phyloP scores from a whole-genome alignment of 352 stramenopile species.

The Phytophthora colocasiae region DNA sequence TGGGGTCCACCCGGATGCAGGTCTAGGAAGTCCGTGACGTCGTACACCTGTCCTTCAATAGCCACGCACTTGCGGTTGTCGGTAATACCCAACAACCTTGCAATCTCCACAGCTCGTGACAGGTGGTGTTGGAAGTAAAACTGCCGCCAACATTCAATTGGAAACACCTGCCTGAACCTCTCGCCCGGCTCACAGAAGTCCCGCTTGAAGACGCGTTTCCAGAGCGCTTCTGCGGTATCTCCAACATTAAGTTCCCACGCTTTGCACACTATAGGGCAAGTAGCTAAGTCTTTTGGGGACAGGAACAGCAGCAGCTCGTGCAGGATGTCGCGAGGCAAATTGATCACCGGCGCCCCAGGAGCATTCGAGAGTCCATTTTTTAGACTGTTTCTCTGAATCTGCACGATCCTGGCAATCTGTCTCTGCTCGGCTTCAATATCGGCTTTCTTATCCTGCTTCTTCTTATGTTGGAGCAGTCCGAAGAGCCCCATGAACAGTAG shows the following conservation, averaged over 20 bases:
- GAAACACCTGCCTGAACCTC: constrained; percentile 58
- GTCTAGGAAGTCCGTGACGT: constrained; percentile 73
- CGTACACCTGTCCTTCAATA: constrained; percentile 71
- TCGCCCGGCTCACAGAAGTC: constrained; percentile 64
- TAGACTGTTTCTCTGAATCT: constrained; percentile 17
- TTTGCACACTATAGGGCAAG: constrained; percentile 51
- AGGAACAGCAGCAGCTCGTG: constrained; percentile 67
- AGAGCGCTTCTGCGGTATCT: constrained; percentile 51
- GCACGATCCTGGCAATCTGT: constrained; percentile 28
- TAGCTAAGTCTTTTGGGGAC: constrained; percentile 49
- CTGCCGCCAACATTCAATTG: constrained; percentile 63
- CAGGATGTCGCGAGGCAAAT: constrained; percentile 52
- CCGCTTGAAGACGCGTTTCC: constrained; percentile 55
- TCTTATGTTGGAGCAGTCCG: constrained; percentile 64
- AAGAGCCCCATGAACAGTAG: constrained; percentile 70
- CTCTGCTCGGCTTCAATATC: constrained; percentile 29
- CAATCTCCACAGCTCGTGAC: constrained; percentile 69
- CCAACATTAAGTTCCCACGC: constrained; percentile 44
- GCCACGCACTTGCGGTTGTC: constrained; percentile 63
- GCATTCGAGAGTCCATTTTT: constrained; percentile 5
- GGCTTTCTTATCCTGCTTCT: constrained; percentile 36
- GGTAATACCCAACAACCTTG: constrained; percentile 49
- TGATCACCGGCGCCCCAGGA: constrained; percentile 16
- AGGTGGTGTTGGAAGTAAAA: constrained; percentile 81
- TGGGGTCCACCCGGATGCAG: constrained; percentile 71